Evolutionary conservation across 306 rosid genomes (phyloP).

Genomic region (Cicer bijugum): DNA sequence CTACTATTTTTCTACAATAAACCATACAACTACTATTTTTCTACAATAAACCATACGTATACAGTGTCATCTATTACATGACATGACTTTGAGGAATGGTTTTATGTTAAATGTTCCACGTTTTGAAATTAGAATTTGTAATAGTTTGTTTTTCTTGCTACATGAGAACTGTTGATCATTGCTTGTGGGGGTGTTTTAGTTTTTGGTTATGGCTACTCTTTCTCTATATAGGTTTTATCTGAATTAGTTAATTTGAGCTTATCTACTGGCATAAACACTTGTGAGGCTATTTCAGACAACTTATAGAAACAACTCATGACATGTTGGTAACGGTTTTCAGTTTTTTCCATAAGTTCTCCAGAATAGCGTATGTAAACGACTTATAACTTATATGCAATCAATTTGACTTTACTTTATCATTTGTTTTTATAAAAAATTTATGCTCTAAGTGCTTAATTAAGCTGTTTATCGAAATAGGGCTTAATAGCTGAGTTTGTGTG

Average conservation of each 20-base stretch:
- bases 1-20: neutral
- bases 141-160: neutral
- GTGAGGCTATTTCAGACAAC: too few relatives aligned
- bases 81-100: constrained; percentile 18
- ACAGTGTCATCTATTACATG: neutral
- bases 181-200: neutral
- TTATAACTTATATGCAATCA: too few relatives aligned
- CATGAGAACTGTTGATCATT: neutral
- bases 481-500: neutral
- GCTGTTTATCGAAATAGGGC: too few relatives aligned
- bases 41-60: too few relatives aligned
- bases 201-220: neutral
- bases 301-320: neutral
- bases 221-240: neutral
- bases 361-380: neutral
- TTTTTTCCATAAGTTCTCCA: neutral
- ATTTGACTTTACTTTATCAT: too few relatives aligned
- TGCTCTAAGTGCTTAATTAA: too few relatives aligned
- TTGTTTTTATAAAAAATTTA: too few relatives aligned
- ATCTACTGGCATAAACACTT: neutral
- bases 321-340: neutral
- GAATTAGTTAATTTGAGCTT: neutral
- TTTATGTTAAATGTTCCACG: neutral
- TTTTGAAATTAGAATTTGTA: neutral
- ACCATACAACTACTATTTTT: neutral